These are phyloP conservation scores for Penicillium herquei DNA, from an alignment of 495 filamentous ascomycete species.

Conservation along the genomic window DNA sequence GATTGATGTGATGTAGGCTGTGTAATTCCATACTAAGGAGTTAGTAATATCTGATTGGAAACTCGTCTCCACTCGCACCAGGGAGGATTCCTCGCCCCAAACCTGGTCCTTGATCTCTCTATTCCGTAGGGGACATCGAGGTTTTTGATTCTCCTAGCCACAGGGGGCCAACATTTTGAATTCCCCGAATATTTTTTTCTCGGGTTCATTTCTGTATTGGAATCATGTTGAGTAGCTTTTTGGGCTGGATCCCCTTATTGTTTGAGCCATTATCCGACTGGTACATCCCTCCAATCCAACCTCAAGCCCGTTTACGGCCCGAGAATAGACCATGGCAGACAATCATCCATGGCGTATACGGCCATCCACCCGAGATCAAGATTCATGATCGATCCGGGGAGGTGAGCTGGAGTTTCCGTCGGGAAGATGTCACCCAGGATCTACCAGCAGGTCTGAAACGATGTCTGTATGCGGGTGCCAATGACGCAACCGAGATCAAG, in stretches of 20 bases:
- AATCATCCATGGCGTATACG: conserved; percentile 31
- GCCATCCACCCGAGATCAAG: conserved; percentile 20
- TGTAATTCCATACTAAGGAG: not conserved
- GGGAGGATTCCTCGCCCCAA: not conserved
- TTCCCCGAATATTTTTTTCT: not conserved
- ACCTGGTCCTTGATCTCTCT: not conserved
- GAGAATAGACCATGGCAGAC: conserved; percentile 23
- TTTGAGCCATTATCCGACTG: conserved; percentile 20
- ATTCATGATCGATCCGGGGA: conserved; percentile 24
- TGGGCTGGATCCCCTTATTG: conserved; percentile 17
- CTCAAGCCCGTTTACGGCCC: conserved; percentile 20
- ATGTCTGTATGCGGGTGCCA: conserved; percentile 21
- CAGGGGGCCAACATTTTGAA: too few species aligned
- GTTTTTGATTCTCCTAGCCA: not conserved
- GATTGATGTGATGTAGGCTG: not conserved
- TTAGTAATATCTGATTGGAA: not conserved
- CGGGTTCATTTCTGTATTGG: not conserved
- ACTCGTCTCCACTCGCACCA: not conserved
- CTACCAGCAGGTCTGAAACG: conserved; percentile 15
- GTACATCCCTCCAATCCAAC: conserved; percentile 19
- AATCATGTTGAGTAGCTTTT: conserved; percentile 17
- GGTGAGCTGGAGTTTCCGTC: conserved; percentile 27
- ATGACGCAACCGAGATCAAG: conserved; percentile 33
- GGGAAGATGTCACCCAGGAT: conserved; percentile 22
- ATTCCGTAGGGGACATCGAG: not conserved